Conservation (phyloP, 495 filamentous ascomycete genomes). For the Daldinia bambusicola region DNA sequence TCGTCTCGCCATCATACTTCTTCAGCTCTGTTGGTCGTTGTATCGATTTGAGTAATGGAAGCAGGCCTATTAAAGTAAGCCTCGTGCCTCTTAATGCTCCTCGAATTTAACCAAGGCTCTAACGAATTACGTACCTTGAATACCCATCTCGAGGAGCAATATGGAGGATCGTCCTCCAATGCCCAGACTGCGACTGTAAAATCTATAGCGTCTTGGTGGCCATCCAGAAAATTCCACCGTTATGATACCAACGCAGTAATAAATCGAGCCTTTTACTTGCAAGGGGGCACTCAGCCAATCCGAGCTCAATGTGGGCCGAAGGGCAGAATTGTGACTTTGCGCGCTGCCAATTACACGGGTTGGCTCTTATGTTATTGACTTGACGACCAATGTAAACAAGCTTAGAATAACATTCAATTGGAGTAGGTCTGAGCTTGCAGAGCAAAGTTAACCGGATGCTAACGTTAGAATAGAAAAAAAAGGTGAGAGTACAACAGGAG, state of each 20-base stretch:
- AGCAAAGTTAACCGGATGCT: neutral
- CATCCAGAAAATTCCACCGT: slow-evolving; percentile 14
- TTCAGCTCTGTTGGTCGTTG: slow-evolving; percentile 88
- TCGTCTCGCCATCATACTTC: slow-evolving; percentile 85
- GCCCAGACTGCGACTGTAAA: slow-evolving; percentile 9
- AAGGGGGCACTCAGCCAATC: neutral
- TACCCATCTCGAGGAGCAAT: slow-evolving; percentile 68
- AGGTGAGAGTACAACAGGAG: neutral
- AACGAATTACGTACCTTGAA: slow-evolving; percentile 65
- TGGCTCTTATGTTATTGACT: neutral
- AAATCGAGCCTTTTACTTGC: neutral
- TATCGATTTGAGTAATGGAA: slow-evolving; percentile 94
- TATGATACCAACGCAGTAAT: neutral
- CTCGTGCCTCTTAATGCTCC: neutral
- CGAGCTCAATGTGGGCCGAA: neutral
- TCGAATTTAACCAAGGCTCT: neutral
- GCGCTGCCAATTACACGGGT: neutral
- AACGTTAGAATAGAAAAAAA: neutral
- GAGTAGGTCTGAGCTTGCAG: neutral
- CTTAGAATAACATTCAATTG: slow-evolving; percentile 12
- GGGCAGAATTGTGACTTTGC: neutral
- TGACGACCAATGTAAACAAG: slow-evolving; percentile 27
- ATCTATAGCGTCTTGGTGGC: slow-evolving; percentile 6
- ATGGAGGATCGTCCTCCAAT: slow-evolving; percentile 44
- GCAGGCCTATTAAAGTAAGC: slow-evolving; percentile 68